A percentile compares a stretch with the other conserved stretches of the same genome.
phyloP scores from a whole-genome alignment of 2,329 filamentous ascomycete genomes.

The Colletotrichum costaricense region DNA sequence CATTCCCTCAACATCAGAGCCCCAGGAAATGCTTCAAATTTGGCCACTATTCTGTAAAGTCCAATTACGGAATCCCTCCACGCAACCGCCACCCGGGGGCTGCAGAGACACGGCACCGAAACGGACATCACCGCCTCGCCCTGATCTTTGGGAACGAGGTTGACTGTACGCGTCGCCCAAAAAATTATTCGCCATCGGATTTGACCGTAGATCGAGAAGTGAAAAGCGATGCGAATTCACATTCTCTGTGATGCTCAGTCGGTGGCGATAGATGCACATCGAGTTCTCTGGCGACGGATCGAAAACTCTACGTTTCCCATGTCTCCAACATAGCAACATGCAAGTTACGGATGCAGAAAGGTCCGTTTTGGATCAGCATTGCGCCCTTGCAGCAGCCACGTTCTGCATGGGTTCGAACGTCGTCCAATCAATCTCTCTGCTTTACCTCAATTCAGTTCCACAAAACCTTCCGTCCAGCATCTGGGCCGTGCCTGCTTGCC shows the following conservation, averaged over 20 bases:
- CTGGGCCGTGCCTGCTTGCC: too few relatives aligned
- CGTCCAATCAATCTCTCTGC: neutral
- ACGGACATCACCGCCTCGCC: too few relatives aligned
- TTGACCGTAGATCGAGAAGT: neutral
- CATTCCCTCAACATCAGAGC: too few relatives aligned
- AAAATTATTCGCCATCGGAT: neutral
- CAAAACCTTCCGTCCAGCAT: neutral
- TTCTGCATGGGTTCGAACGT: neutral
- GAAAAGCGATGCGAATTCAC: too few relatives aligned
- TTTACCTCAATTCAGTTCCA: neutral
- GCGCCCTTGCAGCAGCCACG: neutral
- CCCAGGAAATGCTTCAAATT: too few relatives aligned
- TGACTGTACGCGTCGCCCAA: neutral
- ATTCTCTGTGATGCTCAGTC: neutral
- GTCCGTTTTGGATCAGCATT: neutral
- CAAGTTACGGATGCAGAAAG: neutral
- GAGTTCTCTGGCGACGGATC: neutral
- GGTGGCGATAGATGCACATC: neutral
- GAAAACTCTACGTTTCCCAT: neutral
- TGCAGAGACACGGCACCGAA: too few relatives aligned
- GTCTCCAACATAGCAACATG: neutral
- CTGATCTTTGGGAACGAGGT: too few relatives aligned
- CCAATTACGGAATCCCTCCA: too few relatives aligned
- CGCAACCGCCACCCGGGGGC: neutral
- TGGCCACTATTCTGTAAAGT: too few relatives aligned